Percentiles rank a stretch among this genome's conserved stretches.
phyloP scores from a whole-genome alignment of 1,139 yeast genomes.

The Candida sp. region DNA sequence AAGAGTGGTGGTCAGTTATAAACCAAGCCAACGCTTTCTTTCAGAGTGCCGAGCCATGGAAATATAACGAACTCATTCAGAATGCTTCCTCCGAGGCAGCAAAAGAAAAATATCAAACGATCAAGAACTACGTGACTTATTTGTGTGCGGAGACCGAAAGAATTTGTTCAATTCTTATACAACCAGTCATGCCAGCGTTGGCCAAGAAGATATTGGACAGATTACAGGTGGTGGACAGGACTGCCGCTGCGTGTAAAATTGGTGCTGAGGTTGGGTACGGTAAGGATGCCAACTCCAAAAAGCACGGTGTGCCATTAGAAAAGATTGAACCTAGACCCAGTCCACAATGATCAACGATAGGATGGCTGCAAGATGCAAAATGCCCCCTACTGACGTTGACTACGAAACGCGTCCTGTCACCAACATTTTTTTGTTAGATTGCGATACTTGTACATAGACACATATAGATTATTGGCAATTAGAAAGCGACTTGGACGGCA shows the following conservation, averaged over 20 bases:
- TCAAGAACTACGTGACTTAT: constrained; percentile 60
- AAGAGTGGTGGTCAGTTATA: constrained; percentile 63
- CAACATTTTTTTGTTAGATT: no score
- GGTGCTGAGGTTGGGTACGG: constrained; percentile 59
- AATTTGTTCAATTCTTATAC: constrained; percentile 65
- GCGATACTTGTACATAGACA: no score
- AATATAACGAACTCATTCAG: constrained; percentile 27
- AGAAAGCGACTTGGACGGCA: no score
- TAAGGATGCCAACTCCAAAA: constrained; percentile 28
- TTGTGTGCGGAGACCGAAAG: constrained; percentile 76
- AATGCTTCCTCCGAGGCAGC: constrained; percentile 26
- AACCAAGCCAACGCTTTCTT: constrained; percentile 69
- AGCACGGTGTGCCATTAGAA: constrained; percentile 28
- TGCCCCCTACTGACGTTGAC: no score
- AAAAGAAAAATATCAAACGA: constrained; percentile 19
- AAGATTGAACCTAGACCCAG: constrained; percentile 29
- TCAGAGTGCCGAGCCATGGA: constrained; percentile 68
- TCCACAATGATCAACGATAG: no score
- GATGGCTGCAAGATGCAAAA: no score
- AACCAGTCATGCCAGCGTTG: constrained; percentile 75
- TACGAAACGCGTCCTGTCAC: no score
- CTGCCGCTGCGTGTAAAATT: constrained; percentile 34
- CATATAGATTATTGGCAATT: no score
- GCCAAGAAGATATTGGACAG: constrained; percentile 64
- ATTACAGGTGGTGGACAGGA: constrained; percentile 58